Evolutionary conservation across 192 early-diverging fungal species (phyloP).

Genomic region (Umbelopsis sp.): DNA sequence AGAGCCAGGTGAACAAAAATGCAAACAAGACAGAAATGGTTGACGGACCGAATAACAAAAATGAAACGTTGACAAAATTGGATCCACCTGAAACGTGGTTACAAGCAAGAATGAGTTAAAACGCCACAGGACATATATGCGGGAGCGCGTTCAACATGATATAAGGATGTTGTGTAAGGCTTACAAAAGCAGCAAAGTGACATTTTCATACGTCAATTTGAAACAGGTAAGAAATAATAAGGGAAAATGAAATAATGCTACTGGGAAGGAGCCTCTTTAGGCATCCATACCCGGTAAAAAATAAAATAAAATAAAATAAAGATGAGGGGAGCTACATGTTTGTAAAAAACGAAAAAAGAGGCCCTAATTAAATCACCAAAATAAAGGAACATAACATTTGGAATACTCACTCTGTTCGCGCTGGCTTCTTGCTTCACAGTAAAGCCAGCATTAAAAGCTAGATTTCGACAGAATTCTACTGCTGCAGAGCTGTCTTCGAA

Average conservation of each 20-base stretch:
- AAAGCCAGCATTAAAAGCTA: conserved; percentile 52
- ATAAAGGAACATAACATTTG: background rate
- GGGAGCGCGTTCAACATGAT: background rate
- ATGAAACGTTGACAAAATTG: background rate
- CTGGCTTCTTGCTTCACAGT: conserved; percentile 64
- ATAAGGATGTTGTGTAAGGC: background rate
- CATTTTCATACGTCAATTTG: background rate
- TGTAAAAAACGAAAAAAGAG: background rate
- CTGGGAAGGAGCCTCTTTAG: background rate
- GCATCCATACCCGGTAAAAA: too few relatives aligned
- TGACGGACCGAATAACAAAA: background rate
- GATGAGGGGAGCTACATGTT: background rate
- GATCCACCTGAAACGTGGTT: background rate
- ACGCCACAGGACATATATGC: background rate
- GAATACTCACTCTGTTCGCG: conserved; percentile 47
- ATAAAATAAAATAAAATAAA: background rate
- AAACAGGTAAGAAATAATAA: background rate
- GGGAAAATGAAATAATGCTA: background rate
- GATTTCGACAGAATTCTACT: conserved; percentile 44
- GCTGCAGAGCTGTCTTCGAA: conserved; percentile 45
- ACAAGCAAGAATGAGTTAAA: background rate
- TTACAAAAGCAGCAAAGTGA: background rate
- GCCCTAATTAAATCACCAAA: background rate
- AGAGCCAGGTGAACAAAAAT: background rate
- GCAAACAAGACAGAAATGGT: too few relatives aligned